Base-by-base conservation (phyloP, 129 eudicot genomes). In the Helichrysum umbraculigerum region DNA sequence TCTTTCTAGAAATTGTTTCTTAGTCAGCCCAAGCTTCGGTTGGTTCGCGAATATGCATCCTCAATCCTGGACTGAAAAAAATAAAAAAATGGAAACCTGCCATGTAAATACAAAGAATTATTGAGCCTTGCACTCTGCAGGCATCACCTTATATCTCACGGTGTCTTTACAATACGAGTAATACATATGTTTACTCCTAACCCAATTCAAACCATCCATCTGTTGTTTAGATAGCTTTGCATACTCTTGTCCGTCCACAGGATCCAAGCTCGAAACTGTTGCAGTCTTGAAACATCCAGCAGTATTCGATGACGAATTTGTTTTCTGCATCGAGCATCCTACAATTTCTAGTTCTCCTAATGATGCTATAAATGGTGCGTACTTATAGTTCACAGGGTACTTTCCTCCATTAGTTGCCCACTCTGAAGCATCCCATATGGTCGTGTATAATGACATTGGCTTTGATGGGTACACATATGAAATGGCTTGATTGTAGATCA, bases 381-480 rank as follows among this genome's bases (percentile, higher is more conserved):
- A 85, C 34, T 87, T 81, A 69, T 94, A 94, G 73, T 94, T 72
- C 42, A 94, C 96, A 0, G 93, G 86, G 81, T 88, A 94, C 83
- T 94, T 91, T 63, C 98, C 98, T 71, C 98, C 98, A 44, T 71
- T 82, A 0, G 97, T 94, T 20, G 97, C 97, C 98, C 98, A 94
- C 32, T 85, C 83, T 20, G 98, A 94, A 79, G 82, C 98, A 44
- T 94, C 98, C 98, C 98, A 94, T 47, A 94, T 91, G 72, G 98
- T 94, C 2, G 96, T 76, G 57, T 88, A 88, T 22, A 86, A 63
- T 39, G 96, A 83, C 98, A 94, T 94, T 4, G 98, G 87, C 80
- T 91, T 94, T 34, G 92, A 94, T 83, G 98, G 98, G 79, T 94
- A 94, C 64, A 67, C 93, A 9, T 85, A 64, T 10, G 89, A 78